Conservation (phyloP, 2,329 filamentous ascomycete genomes). For the Aspergillus sp. region DNA sequence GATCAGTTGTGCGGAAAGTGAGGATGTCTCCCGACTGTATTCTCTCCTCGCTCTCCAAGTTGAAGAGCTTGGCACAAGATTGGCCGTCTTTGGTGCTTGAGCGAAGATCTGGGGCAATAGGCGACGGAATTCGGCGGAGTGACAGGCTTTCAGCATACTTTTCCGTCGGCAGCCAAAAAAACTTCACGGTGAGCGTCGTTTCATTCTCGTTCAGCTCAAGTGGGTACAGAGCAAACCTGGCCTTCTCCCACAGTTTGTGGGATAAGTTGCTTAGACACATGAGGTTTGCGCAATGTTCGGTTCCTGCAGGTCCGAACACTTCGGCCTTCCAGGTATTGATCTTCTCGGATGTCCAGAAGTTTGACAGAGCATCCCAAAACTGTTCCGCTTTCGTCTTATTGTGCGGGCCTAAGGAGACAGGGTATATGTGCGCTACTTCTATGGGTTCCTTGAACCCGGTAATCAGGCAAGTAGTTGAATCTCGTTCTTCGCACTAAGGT, state of each 20-base stretch:
- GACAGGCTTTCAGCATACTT: background rate
- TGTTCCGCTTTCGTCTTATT: rapidly evolving
- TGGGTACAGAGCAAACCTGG: background rate
- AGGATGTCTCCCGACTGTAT: background rate
- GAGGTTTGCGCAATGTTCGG: background rate
- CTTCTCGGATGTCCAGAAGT: background rate
- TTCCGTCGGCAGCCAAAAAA: background rate
- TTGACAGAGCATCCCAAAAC: rapidly evolving
- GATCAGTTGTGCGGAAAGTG: slow-evolving; percentile 14
- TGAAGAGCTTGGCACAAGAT: background rate
- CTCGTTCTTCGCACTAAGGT: background rate
- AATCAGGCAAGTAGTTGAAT: background rate
- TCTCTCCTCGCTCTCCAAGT: background rate
- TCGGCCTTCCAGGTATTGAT: background rate
- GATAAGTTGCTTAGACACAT: background rate
- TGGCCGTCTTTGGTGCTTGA: background rate
- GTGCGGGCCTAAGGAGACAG: background rate
- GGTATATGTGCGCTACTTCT: background rate
- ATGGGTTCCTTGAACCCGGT: background rate
- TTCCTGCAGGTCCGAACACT: background rate
- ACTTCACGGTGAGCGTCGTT: background rate
- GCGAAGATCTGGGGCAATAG: background rate
- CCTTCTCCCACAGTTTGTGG: background rate
- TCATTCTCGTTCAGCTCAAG: background rate
- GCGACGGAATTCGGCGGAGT: background rate